Conservation (phyloP, 225 moss, liverwort and hornwort species). For the Straminergon stramineum region DNA sequence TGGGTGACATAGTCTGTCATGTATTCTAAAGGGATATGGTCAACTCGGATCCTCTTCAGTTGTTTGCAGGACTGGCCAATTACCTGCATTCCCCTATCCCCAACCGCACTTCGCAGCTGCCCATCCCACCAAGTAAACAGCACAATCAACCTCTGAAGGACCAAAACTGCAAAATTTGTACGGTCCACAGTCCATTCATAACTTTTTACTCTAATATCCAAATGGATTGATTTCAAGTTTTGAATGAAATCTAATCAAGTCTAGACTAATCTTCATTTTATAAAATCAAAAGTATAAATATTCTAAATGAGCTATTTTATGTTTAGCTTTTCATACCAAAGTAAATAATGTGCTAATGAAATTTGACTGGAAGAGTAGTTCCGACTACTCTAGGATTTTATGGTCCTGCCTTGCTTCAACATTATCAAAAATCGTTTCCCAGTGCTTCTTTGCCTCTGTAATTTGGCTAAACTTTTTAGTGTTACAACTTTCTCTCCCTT, state of each 20-base stretch:
- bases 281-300: not conserved
- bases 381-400: not conserved
- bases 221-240: not conserved
- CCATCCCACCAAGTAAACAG: not conserved
- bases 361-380: not conserved
- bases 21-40: conserved; percentile 15
- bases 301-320: not conserved
- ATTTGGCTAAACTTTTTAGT: not conserved
- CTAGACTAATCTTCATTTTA: not conserved
- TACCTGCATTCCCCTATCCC: conserved; percentile 64
- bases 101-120: conserved; percentile 62
- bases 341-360: not conserved
- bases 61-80: conserved; percentile 56
- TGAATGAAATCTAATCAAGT: not conserved
- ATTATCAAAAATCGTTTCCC: not conserved
- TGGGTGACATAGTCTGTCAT: conserved; percentile 35
- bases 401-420: not conserved
- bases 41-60: conserved; percentile 61
- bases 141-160: not conserved
- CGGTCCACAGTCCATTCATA: not conserved
- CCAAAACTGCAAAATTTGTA: not conserved
- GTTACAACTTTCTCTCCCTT: too few species aligned
- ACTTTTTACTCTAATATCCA: not conserved
- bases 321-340: not conserved
- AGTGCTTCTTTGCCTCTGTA: not conserved